phyloP scores from a whole-genome alignment of 2,329 filamentous ascomycete genomes.

The Drechslera avenae region DNA sequence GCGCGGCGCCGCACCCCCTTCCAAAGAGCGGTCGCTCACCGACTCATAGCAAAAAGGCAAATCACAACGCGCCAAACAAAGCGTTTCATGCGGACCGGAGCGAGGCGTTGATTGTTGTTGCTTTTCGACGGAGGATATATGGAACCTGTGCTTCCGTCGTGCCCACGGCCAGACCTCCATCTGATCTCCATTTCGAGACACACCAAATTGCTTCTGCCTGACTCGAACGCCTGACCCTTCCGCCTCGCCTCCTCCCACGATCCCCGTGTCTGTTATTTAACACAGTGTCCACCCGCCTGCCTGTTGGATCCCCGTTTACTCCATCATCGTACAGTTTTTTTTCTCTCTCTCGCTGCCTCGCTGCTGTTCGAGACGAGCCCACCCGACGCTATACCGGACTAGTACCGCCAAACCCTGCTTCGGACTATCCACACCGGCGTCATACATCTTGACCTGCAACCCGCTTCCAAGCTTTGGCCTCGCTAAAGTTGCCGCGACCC shows the following conservation, averaged over 20 bases:
- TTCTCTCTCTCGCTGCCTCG: no score
- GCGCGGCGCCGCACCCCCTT: conserved; percentile 12
- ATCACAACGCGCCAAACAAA: conserved; percentile 32
- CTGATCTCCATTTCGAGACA: conserved; percentile 42
- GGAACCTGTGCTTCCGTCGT: conserved; percentile 28
- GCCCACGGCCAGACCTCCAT: conserved; percentile 37
- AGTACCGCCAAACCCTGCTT: conserved; percentile 25
- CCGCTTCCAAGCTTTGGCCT: conserved; percentile 26
- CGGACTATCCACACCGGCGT: conserved; percentile 26
- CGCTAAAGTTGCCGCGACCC: conserved; percentile 37
- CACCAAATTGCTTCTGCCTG: conserved; percentile 43
- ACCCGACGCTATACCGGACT: conserved; percentile 21
- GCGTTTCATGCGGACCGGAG: conserved; percentile 34
- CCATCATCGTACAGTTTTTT: conserved; percentile 11
- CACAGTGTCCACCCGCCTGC: conserved; percentile 9
- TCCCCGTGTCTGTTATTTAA: conserved; percentile 17
- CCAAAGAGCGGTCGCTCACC: conserved; percentile 42
- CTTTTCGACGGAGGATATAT: conserved; percentile 38
- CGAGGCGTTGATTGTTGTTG: conserved; percentile 31
- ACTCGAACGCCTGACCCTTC: conserved; percentile 42
- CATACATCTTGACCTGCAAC: conserved; percentile 30
- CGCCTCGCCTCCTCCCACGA: conserved; percentile 6
- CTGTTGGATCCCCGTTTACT: conserved; percentile 15
- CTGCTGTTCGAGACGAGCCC: conserved; percentile 12
- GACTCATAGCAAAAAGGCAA: conserved; percentile 32